A percentile compares a stretch with the other conserved stretches of the same genome.
phyloP scores from a whole-genome alignment of 371 early-diverging fungal genomes.

The Actinomortierella ambigua region DNA sequence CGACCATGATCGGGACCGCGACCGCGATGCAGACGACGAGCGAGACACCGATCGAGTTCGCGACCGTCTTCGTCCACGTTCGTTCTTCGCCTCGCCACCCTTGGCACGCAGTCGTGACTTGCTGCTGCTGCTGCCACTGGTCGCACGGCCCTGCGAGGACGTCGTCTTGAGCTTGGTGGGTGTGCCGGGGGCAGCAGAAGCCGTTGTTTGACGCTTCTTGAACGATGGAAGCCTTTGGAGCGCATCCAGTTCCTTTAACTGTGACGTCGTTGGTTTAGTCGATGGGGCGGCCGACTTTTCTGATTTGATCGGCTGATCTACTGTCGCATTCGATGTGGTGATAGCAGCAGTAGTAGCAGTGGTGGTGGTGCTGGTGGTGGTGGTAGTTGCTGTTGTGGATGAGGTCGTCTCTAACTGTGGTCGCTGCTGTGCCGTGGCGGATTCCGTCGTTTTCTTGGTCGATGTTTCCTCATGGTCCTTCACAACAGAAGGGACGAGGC shows the following conservation, averaged over 20 bases:
- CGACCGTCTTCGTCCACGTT: conserved; percentile 34
- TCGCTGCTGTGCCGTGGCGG: conserved; percentile 5
- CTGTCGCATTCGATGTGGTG: conserved; percentile 21
- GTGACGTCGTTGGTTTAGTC: conserved; percentile 2
- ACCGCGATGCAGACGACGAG: background rate
- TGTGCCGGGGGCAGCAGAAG: background rate
- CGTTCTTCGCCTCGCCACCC: conserved; percentile 3
- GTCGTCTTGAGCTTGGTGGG: conserved; percentile 10
- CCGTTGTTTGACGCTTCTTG: conserved; percentile 29
- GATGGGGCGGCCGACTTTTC: background rate
- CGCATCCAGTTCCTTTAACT: conserved; percentile 8
- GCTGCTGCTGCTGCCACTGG: background rate
- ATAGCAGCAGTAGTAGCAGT: background rate
- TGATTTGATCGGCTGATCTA: conserved; percentile 15
- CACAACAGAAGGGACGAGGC: too few species aligned
- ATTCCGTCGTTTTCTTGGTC: too few species aligned
- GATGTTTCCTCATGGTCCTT: too few species aligned
- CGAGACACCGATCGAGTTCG: conserved; percentile 45
- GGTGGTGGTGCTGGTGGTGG: conserved; percentile 5
- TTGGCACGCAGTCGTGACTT: background rate
- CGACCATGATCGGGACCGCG: background rate
- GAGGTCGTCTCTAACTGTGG: conserved; percentile 7
- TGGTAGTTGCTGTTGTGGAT: conserved; percentile 19
- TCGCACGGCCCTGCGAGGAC: background rate
- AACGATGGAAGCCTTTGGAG: conserved; percentile 31